Evolutionary conservation across 176 grass and related monocot genomes (phyloP).

Genomic region (Zoysia japonica): DNA sequence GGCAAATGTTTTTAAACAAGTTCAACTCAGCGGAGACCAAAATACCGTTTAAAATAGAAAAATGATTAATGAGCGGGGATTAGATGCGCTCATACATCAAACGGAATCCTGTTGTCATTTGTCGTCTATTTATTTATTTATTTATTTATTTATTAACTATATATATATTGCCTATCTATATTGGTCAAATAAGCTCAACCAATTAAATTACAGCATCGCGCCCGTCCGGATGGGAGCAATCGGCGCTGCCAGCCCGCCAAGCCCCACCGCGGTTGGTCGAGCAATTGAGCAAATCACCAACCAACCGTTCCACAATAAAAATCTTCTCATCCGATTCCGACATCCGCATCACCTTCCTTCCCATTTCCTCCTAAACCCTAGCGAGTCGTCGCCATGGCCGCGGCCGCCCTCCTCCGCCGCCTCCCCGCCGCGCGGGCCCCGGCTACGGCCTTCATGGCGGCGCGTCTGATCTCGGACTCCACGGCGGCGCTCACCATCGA

Average conservation of each 20-base stretch:
- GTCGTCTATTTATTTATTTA: slow-evolving; percentile 15
- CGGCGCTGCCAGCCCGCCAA: slow-evolving; percentile 39
- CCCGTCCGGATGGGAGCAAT: not conserved
- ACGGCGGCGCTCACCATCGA: slow-evolving; percentile 69
- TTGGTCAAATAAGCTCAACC: not conserved
- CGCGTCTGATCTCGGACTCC: slow-evolving; percentile 52
- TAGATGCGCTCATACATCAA: slow-evolving; percentile 8
- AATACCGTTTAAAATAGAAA: not conserved
- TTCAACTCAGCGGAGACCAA: not conserved
- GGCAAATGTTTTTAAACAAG: not conserved
- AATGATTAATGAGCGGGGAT: not conserved
- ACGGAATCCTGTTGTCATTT: not conserved
- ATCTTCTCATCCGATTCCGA: slow-evolving; percentile 27
- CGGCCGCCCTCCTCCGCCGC: slow-evolving; percentile 51
- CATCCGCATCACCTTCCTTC: not conserved
- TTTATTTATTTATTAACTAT: slow-evolving; percentile 1
- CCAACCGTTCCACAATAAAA: slow-evolving; percentile 28
- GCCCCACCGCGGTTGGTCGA: not conserved
- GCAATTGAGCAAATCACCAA: slow-evolving; percentile 4
- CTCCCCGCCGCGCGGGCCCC: slow-evolving; percentile 32
- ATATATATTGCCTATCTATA: not conserved
- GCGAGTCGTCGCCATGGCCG: slow-evolving; percentile 43
- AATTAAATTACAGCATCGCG: not conserved
- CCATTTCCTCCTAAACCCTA: slow-evolving; percentile 37
- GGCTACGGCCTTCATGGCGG: slow-evolving; percentile 13